Base-by-base conservation (phyloP, 106 monocot species). In the Dactylorhiza incarnata region DNA sequence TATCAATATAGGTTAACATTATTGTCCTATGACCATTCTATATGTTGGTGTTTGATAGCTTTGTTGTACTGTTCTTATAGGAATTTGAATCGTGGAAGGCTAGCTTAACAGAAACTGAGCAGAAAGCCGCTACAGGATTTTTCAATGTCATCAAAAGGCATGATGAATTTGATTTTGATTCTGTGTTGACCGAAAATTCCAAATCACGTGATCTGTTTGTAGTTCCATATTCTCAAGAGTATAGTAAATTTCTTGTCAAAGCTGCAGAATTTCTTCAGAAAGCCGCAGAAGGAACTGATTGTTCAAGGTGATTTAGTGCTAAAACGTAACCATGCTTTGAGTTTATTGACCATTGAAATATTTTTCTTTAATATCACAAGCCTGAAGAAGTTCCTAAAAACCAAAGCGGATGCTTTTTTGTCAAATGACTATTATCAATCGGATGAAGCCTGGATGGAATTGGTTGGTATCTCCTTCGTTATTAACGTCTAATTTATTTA, bases 361-460 rank as follows among this genome's bases (percentile, higher is more conserved):
- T 24, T 55, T 55, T 68, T 78, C 7, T 48, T 55, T 49, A 71
- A 23, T 82, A 49, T 76, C 48, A 58, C 48, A 76, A 96, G 96
- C 81, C 59, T 97, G 79, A 93, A 89, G 86, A 88, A 80, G 81
- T 81, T 97, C 75, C 83, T 97, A 50, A 81, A 76, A 78, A 79
- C 91, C 43, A 97, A 93, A 86, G 96, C 91, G 19, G 76, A 93
- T 75, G 96, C 96, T 29, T 93, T 97, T 76, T 71, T 97, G 70
- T 97, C 96, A 76, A 93, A 97, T 81, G 85, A 97, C 78, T 97
- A 97, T 66, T 97, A 93, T 83, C 93, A 97, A 71, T 97, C 96
- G 77, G 96, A 97, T 73, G 85, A 93, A 74, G 93, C 93, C 11
- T 97, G 96, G 96, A 93, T 97, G 89, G 91, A 93, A 67, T 79